Evolutionary conservation across 1,284 basidiomycete species (phyloP).

Genomic region (Mrakiaceae sp.): DNA sequence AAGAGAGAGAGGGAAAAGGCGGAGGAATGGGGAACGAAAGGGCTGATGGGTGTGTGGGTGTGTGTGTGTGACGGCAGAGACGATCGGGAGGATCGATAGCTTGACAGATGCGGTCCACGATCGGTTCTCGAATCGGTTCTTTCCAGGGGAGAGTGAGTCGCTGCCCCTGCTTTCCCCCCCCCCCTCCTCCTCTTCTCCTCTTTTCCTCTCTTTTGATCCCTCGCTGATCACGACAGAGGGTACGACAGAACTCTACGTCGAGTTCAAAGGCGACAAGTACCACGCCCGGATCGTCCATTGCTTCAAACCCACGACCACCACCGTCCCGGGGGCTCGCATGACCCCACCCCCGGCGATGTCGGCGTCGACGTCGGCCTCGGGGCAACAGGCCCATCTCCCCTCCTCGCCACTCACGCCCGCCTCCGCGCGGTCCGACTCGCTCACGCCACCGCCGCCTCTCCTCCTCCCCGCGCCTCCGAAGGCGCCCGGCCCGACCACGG

Average conservation of each 20-base stretch:
- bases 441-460: conserved; percentile 1
- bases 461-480: conserved; percentile 17
- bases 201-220: conserved; percentile 1
- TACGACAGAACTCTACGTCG: conserved; percentile 61
- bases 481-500: conserved; percentile 2
- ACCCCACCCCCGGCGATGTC: too few species aligned
- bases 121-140: conserved; percentile 90
- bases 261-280: conserved; percentile 71
- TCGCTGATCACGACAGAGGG: background rate
- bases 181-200: background rate
- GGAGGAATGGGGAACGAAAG: too few species aligned
- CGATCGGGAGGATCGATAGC: conserved; percentile 87
- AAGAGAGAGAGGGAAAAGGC: background rate
- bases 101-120: conserved; percentile 90
- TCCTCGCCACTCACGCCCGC: conserved; percentile 3
- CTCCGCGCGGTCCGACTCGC: background rate
- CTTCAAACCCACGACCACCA: conserved; percentile 51
- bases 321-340: background rate
- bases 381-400: background rate
- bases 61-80: conserved; percentile 46
- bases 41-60: too few species aligned
- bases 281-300: conserved; percentile 63
- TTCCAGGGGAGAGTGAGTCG: conserved; percentile 69
- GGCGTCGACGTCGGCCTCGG: too few species aligned
- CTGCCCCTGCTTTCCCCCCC: background rate